Evolutionary conservation across 1,284 basidiomycete species (phyloP).

Genomic region (Pisolithus thermaeus): DNA sequence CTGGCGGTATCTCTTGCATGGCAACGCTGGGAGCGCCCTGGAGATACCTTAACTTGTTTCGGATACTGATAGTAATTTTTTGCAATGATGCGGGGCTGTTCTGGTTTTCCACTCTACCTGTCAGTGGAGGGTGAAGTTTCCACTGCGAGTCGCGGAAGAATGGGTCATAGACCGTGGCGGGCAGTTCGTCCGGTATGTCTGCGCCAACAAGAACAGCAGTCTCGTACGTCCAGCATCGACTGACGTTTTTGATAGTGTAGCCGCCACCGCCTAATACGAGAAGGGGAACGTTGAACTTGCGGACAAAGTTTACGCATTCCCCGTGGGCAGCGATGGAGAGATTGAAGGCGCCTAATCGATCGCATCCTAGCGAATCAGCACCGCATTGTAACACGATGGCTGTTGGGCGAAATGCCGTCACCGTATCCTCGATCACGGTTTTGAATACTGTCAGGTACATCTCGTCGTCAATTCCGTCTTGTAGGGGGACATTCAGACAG

Average conservation of each 20-base stretch:
- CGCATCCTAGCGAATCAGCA: slow-evolving; percentile 95
- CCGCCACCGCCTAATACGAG: slow-evolving; percentile 93
- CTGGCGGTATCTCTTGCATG: slow-evolving; percentile 95
- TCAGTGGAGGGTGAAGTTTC: slow-evolving; percentile 89
- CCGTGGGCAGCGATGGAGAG: slow-evolving; percentile 98
- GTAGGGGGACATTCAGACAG: slow-evolving; percentile 90
- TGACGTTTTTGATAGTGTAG: slow-evolving; percentile 94
- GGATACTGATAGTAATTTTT: slow-evolving; percentile 78
- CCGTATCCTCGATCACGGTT: slow-evolving; percentile 91
- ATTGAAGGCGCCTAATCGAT: slow-evolving; percentile 95
- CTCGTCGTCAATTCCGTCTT: slow-evolving; percentile 96
- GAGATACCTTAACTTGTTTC: slow-evolving; percentile 90
- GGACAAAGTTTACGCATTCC: slow-evolving; percentile 95
- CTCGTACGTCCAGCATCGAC: slow-evolving; percentile 98
- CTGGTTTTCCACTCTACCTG: slow-evolving; percentile 88
- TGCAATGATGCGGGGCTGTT: slow-evolving; percentile 83
- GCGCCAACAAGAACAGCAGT: slow-evolving; percentile 88
- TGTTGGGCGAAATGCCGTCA: slow-evolving; percentile 84
- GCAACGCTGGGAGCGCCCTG: slow-evolving; percentile 94
- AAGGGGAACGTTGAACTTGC: slow-evolving; percentile 86
- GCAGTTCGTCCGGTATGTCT: slow-evolving; percentile 80
- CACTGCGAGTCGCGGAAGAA: slow-evolving; percentile 91
- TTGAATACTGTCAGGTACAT: slow-evolving; percentile 96
- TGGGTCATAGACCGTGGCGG: slow-evolving; percentile 85
- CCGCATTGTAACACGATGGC: slow-evolving; percentile 97